phyloP scores from a whole-genome alignment of 2,329 filamentous ascomycete genomes.

The Ophiostoma montium region DNA sequence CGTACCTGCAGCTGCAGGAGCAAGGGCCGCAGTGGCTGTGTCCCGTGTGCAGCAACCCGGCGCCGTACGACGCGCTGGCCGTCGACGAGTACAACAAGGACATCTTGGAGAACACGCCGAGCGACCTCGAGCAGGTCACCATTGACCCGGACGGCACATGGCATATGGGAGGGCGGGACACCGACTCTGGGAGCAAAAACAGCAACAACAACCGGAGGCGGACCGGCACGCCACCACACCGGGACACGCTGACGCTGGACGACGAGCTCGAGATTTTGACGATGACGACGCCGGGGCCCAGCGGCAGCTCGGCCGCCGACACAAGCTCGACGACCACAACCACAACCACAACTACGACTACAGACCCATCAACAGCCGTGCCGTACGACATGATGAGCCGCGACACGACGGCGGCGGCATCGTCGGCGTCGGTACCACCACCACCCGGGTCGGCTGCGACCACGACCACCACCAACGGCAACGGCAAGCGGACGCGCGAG shows the following conservation, averaged over 20 bases:
- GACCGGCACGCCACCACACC: neutral
- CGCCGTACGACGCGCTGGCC: constrained; percentile 67
- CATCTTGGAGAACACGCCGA: constrained; percentile 61
- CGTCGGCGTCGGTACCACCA: neutral
- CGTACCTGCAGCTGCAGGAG: constrained; percentile 86
- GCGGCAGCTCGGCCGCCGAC: constrained; percentile 16
- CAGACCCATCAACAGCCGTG: neutral
- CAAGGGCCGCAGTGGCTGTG: constrained; percentile 97
- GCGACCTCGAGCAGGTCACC: constrained; percentile 66
- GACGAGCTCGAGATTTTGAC: constrained; percentile 6
- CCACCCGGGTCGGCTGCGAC: too few relatives aligned
- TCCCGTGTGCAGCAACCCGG: constrained; percentile 76
- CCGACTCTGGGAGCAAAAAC: constrained; percentile 22
- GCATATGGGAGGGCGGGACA: constrained; percentile 23
- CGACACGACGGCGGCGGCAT: constrained; percentile 4
- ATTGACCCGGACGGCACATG: constrained; percentile 81
- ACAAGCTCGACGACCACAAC: constrained; percentile 18
- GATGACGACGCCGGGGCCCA: constrained; percentile 6
- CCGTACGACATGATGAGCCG: neutral
- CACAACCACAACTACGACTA: constrained; percentile 5
- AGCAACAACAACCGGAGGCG: constrained; percentile 12
- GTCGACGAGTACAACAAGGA: constrained; percentile 88
- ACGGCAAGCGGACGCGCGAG: constrained; percentile 34
- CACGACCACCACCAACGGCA: constrained; percentile 9
- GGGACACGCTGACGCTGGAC: neutral